These are phyloP conservation scores for Blastomyces percursus DNA, from an alignment of 2,329 filamentous ascomycete genomes.

Conservation along the genomic window DNA sequence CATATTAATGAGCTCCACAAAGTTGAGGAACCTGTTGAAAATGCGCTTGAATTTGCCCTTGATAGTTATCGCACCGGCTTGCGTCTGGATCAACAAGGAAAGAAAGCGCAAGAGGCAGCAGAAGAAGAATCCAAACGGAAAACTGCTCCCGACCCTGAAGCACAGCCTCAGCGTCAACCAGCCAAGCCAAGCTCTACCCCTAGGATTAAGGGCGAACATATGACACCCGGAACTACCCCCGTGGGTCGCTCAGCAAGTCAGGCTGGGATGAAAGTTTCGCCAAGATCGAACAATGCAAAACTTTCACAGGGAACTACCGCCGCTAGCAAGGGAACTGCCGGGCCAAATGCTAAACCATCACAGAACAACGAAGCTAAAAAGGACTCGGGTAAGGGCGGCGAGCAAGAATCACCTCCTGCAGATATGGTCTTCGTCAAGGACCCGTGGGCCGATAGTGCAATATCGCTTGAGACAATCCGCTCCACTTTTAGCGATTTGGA, in stretches of 20 bases:
- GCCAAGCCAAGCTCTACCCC: constrained; percentile 17
- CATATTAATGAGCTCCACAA: constrained; percentile 46
- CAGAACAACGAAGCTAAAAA: constrained; percentile 21
- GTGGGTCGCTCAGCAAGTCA: constrained; percentile 27
- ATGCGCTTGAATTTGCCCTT: constrained; percentile 47
- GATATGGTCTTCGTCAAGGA: constrained; percentile 19
- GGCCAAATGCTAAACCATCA: constrained; percentile 18
- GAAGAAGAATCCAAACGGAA: constrained; percentile 13
- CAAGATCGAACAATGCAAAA: constrained; percentile 25
- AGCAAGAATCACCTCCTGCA: constrained; percentile 8
- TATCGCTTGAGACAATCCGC: constrained; percentile 29
- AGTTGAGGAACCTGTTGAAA: constrained; percentile 38
- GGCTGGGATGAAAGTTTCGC: constrained; percentile 25
- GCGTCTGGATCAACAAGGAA: constrained; percentile 40
- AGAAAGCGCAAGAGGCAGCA: constrained; percentile 18
- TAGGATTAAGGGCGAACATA: constrained; percentile 19
- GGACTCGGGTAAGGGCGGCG: constrained; percentile 18
- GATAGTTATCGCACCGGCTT: constrained; percentile 41
- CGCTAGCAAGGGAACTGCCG: constrained; percentile 15
- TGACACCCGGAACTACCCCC: constrained; percentile 22
- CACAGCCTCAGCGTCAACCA: constrained; percentile 7
- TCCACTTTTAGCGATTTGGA: constrained; percentile 28
- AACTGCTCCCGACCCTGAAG: constrained; percentile 9
- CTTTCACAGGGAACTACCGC: constrained; percentile 22
- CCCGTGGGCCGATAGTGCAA: constrained; percentile 28